Percentiles rank a stretch among this genome's conserved stretches.
Conservation (phyloP, 2,329 filamentous ascomycete genomes). For the Parastagonospora avenae region DNA sequence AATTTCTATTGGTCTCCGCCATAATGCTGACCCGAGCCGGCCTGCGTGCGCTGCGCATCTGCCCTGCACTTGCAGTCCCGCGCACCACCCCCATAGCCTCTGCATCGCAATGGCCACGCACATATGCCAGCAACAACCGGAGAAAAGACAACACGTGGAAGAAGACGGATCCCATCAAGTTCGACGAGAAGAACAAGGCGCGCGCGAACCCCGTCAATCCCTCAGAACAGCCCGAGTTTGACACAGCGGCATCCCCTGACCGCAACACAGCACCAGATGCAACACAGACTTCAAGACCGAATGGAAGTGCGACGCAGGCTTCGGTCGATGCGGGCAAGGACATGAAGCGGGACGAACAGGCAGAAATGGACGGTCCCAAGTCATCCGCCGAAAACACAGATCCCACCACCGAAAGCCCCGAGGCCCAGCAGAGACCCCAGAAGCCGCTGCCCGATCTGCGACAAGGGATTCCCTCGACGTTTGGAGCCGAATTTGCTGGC, state of each 20-base stretch:
- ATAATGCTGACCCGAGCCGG: slow-evolving; percentile 45
- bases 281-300: slow-evolving; percentile 31
- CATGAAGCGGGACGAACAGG: slow-evolving; percentile 37
- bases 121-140: slow-evolving; percentile 29
- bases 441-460: slow-evolving; percentile 86
- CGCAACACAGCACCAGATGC: slow-evolving; percentile 24
- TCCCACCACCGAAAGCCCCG: slow-evolving; percentile 46
- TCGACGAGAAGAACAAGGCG: slow-evolving; percentile 35
- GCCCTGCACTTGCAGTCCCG: slow-evolving; percentile 30
- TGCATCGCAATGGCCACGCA: slow-evolving; percentile 33
- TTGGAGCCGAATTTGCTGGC: slow-evolving; percentile 73
- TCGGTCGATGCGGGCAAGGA: slow-evolving; percentile 22
- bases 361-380: slow-evolving; percentile 44
- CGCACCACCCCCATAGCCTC: slow-evolving; percentile 34
- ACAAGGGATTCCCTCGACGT: slow-evolving; percentile 91
- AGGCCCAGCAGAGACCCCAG: slow-evolving; percentile 52
- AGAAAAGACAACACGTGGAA: slow-evolving; percentile 50
- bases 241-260: slow-evolving; percentile 17
- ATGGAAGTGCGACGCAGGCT: slow-evolving; percentile 18
- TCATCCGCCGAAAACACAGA: slow-evolving; percentile 44
- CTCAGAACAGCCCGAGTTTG: slow-evolving; percentile 45
- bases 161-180: slow-evolving; percentile 47
- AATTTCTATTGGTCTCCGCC: slow-evolving; percentile 20
- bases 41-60: slow-evolving; percentile 38
- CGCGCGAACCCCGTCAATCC: slow-evolving; percentile 29